Evolutionary conservation across 345 rosid genomes (phyloP).

Genomic region (Nephelium lappaceum): DNA sequence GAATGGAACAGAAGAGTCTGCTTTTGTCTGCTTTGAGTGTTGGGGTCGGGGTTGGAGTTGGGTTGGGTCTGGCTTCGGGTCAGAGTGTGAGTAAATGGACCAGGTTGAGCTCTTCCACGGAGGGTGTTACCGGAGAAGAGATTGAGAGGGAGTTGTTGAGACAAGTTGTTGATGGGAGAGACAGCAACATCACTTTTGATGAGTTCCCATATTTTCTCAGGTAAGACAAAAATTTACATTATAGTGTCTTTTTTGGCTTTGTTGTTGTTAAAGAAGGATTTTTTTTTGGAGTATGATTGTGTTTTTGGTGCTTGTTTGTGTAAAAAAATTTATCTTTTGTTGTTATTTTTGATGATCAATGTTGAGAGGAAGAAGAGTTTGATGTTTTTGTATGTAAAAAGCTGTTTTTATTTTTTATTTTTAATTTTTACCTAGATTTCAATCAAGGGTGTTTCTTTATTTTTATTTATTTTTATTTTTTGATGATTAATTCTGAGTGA

Average conservation of each 20-base stretch:
- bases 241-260: background rate
- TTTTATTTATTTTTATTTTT: background rate
- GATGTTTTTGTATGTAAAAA: background rate
- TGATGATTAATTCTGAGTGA: background rate
- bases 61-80: conserved; percentile 84
- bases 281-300: background rate
- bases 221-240: conserved; percentile 33
- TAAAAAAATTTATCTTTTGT: background rate
- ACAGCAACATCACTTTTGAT: conserved; percentile 62
- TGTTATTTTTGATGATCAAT: background rate
- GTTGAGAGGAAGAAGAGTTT: background rate
- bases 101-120: conserved; percentile 40
- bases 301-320: background rate
- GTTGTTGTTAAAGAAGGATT: background rate
- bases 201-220: conserved; percentile 92
- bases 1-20: conserved; percentile 79
- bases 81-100: conserved; percentile 64
- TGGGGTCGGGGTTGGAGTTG: conserved; percentile 92
- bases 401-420: background rate
- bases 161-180: conserved; percentile 70
- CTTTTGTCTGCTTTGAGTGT: conserved; percentile 77
- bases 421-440: background rate
- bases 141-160: conserved; percentile 82
- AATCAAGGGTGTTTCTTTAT: background rate
- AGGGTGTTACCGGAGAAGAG: conserved; percentile 60